Base-by-base conservation (phyloP, 2,329 filamentous ascomycete species). In the Sphaerulina musiva region DNA sequence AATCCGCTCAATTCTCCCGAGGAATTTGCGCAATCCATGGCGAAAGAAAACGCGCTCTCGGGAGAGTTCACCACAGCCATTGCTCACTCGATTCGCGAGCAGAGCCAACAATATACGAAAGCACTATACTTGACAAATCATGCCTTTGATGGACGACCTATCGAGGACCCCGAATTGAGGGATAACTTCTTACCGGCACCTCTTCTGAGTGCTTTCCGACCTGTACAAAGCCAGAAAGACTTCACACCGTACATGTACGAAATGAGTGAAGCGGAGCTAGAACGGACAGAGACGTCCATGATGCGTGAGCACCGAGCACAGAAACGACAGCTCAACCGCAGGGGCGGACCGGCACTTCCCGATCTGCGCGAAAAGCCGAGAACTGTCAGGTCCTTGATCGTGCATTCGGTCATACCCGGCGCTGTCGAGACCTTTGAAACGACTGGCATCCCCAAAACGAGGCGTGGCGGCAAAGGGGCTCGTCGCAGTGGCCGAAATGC, bases 61-160 rank as follows among this genome's bases (percentile, higher is more conserved):
- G 93, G 93, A 59, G 93, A 98, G 70, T 98, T 98, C 66, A 91
- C 89, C 2, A 98, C 93, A 0, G 92, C 93, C 6, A 97, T 98
- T 69, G 93, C 93, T 10, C 93, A 98, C 73, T 95, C 89, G 57
- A 98, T 98, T 66, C 86, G 93, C 58, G 93, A 98, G 72, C 93
- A 98, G 72, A 84, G 86, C 40, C 93, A 98, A 69, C 80, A 97
- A 31, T 98, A 96, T 70, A 95, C 90, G 5, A 87, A 89, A 69
- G 95, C 90, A 66, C 76, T 98, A 56, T 97, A 95, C 73, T 89
- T 93, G 64, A 83, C 95, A 50, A 90, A 91, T 2, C 91, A 98
- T 74, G 86, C 90, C 26, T 98, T 98, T 66, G 93, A 98, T 68
- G 93, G 93, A 47, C 82, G 93, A 36, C 90, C 90, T 2, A 80